phyloP scores from a whole-genome alignment of 192 early-diverging fungal species.

The Coemansia sp. region DNA sequence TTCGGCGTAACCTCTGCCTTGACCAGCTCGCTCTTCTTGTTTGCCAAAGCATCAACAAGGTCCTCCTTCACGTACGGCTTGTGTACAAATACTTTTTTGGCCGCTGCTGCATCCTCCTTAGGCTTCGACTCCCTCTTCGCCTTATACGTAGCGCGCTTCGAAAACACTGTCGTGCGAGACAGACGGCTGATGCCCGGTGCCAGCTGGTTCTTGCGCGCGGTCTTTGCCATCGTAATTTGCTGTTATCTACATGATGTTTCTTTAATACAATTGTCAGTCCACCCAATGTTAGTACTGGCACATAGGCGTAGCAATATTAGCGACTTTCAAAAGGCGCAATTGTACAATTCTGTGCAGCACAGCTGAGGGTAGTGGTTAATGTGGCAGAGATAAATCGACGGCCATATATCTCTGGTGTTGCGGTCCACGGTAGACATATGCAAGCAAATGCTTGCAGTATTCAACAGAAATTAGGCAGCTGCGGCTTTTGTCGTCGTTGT shows the following conservation, averaged over 20 bases:
- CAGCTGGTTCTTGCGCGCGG: constrained; percentile 79
- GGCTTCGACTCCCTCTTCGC: constrained; percentile 67
- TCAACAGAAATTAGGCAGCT: background rate
- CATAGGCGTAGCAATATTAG: background rate
- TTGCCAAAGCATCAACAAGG: constrained; percentile 75
- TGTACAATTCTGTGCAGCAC: background rate
- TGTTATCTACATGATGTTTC: constrained; percentile 25
- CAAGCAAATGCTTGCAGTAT: background rate
- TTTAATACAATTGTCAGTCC: background rate
- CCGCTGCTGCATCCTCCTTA: constrained; percentile 20
- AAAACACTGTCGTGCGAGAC: constrained; percentile 78
- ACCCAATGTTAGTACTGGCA: background rate
- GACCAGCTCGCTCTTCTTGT: constrained; percentile 67
- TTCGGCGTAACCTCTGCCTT: constrained; percentile 79
- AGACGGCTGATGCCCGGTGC: constrained; percentile 81
- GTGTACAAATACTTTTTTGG: constrained; percentile 41
- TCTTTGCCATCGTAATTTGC: constrained; percentile 59
- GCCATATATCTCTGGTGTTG: background rate
- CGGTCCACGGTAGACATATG: background rate
- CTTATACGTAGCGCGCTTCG: constrained; percentile 90
- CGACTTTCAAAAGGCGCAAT: background rate
- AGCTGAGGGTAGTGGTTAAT: background rate
- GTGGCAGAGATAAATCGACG: background rate
- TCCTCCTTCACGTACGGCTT: constrained; percentile 63
- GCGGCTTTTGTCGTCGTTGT: background rate